Percentiles rank a stretch among this genome's conserved stretches.
phyloP scores from a whole-genome alignment of 495 filamentous ascomycete species.

The Geoglossum glabrum region DNA sequence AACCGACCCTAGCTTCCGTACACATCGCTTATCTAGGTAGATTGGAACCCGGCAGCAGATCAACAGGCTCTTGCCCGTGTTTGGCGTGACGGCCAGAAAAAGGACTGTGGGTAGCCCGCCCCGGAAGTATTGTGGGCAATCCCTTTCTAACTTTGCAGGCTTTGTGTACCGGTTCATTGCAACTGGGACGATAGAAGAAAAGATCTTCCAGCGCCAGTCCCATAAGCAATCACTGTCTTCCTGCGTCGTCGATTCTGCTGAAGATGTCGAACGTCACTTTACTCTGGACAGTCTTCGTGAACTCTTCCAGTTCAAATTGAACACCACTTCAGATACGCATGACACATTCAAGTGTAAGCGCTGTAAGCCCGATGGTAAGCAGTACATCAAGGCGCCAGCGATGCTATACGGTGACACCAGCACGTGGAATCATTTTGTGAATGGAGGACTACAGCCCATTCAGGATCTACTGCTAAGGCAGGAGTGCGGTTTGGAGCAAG shows the following conservation, averaged over 20 bases:
- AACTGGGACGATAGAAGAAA: slow-evolving; percentile 95
- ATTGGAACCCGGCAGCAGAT: slow-evolving; percentile 98
- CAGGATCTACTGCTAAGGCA: slow-evolving; percentile 85
- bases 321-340: slow-evolving; percentile 81
- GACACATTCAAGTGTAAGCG: slow-evolving; percentile 98
- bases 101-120: slow-evolving; percentile 42
- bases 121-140: neutral
- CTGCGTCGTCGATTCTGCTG: slow-evolving; percentile 91
- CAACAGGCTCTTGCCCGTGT: slow-evolving; percentile 94
- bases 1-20: neutral
- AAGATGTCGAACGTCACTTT: slow-evolving; percentile 95
- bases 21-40: slow-evolving; percentile 14
- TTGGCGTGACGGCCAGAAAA: slow-evolving; percentile 98
- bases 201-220: slow-evolving; percentile 96
- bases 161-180: slow-evolving; percentile 99
- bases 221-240: slow-evolving; percentile 95
- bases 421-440: slow-evolving; percentile 94
- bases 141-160: slow-evolving; percentile 4
- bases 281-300: slow-evolving; percentile 72
- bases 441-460: slow-evolving; percentile 55
- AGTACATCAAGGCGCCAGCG: slow-evolving; percentile 72
- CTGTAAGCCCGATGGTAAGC: slow-evolving; percentile 69
- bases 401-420: slow-evolving; percentile 97
- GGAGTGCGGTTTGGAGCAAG: slow-evolving; percentile 56
- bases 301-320: slow-evolving; percentile 74